Base-by-base conservation (phyloP, 2,329 filamentous ascomycete genomes). In the Ceratocystiopsis minuta region DNA sequence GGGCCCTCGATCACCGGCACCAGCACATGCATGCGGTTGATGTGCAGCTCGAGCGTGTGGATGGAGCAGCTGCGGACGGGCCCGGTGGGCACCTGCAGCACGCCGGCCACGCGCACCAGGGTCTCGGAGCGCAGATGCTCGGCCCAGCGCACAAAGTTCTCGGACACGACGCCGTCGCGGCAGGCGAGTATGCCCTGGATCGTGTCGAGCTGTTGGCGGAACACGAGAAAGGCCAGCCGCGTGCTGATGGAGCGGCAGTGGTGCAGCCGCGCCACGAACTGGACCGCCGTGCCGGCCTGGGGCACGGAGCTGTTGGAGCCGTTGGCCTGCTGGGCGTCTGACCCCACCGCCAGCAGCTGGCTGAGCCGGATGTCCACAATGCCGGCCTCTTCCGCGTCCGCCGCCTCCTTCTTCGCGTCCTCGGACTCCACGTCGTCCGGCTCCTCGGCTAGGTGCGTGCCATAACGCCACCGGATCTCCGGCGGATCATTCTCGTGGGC, bases 91-190 rank as follows among this genome's bases (percentile, higher is more conserved):
- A 70, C 67, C 53, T 85, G 80, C 4, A 94, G 60, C 2, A 70
- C 70, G 45, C 84, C 87, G 41, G 70, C 75, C 43, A 93, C 75
- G 44, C 82, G 72, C 6, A 94, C 75, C 40, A 94, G 71, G 9
- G 77, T 80, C 55, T 92, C 87, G 6, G 78, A 65, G 42, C 79
- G 76, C 37, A 94, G 65, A 55, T 84, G 83, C 59, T 92, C 82
- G 3, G 83, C 82, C 81, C 85, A 93, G 54, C 82, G 78, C 24
- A 94, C 68, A 69, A 94, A 88, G 52, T 80, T 70, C 44, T 75
- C 68, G 1, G 80, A 79, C 12, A 81, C 68, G 38, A 65, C 64
- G 7, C 74, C 71, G 49, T 75, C 64, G 53, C 63, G 47, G 56
- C 14, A 20, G 57, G 50, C 56, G 35, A 95, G 64, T 3, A 94